A percentile compares a stretch with the other conserved stretches of the same genome.
Conservation (phyloP, 441 rosid species). For the Croton laevigatus region DNA sequence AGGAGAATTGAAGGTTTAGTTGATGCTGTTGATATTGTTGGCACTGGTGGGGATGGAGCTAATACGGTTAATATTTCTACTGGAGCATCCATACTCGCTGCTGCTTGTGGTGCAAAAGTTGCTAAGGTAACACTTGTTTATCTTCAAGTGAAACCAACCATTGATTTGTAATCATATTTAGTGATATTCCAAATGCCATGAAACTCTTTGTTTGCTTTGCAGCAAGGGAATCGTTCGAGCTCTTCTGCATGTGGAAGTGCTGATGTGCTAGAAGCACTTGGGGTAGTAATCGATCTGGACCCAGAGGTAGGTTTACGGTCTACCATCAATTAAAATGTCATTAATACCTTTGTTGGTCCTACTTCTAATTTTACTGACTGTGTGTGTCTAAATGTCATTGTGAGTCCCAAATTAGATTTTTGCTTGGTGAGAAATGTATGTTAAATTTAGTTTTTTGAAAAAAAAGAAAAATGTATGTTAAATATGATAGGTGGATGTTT, state of each 20-base stretch:
- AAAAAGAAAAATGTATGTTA: neutral
- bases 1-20: constrained; percentile 71
- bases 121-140: constrained; percentile 55
- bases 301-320: constrained; percentile 57
- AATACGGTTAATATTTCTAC: constrained; percentile 93
- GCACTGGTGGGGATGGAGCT: constrained; percentile 97
- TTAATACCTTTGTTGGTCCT: constrained; percentile 16
- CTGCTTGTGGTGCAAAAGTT: constrained; percentile 94
- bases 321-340: constrained; percentile 1
- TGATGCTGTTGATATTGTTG: constrained; percentile 82
- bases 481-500: neutral
- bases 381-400: neutral
- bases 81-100: constrained; percentile 87
- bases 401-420: neutral
- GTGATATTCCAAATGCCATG: neutral
- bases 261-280: constrained; percentile 81
- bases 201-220: constrained; percentile 24
- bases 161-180: neutral
- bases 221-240: constrained; percentile 97
- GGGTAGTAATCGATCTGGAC: constrained; percentile 70
- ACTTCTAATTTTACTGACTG: neutral
- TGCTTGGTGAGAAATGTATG: neutral
- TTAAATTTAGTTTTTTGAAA: no score
- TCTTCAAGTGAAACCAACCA: constrained; percentile 2
- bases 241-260: constrained; percentile 99